phyloP scores from a whole-genome alignment of 164 flowering plant species.

The Protea cynaroides region DNA sequence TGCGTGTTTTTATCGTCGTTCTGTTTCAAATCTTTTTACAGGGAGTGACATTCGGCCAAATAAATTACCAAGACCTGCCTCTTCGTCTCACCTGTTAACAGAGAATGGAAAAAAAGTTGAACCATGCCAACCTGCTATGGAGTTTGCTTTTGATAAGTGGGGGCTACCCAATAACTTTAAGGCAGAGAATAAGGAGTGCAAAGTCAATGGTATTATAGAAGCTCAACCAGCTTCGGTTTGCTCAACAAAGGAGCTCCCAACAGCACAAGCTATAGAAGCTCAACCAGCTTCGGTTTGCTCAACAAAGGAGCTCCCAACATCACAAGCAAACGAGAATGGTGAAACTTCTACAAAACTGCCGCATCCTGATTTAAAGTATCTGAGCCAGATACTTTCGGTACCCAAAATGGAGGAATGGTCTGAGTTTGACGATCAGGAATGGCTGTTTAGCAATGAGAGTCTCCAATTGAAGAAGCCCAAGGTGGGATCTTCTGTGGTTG shows the following conservation, averaged over 20 bases:
- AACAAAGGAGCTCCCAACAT: constrained; percentile 10
- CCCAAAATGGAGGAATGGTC: constrained; percentile 60
- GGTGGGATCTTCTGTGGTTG: constrained; percentile 17
- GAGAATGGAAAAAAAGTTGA: constrained; percentile 45
- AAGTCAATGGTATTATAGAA: constrained; percentile 46
- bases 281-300: constrained; percentile 16
- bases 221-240: constrained; percentile 20
- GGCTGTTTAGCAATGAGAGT: constrained; percentile 39
- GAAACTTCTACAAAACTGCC: constrained; percentile 44
- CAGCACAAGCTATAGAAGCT: constrained; percentile 26
- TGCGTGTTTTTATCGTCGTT: constrained; percentile 10
- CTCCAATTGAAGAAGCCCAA: constrained; percentile 25
- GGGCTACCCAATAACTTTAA: constrained; percentile 22
- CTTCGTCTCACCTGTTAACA: constrained; percentile 27
- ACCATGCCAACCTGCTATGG: constrained; percentile 27
- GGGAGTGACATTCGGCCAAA: constrained; percentile 39
- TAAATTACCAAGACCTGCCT: constrained; percentile 39
- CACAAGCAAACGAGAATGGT: constrained; percentile 24
- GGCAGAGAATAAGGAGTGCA: constrained; percentile 35
- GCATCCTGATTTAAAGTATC: constrained; percentile 65
- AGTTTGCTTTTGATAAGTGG: constrained; percentile 20
- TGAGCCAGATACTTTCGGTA: constrained; percentile 45
- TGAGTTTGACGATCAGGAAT: constrained; percentile 58
- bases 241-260: constrained; percentile 10
- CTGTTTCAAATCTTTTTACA: constrained; percentile 25